Base-by-base conservation (phyloP, 495 filamentous ascomycete species). In the Tuber microsphaerosporum region DNA sequence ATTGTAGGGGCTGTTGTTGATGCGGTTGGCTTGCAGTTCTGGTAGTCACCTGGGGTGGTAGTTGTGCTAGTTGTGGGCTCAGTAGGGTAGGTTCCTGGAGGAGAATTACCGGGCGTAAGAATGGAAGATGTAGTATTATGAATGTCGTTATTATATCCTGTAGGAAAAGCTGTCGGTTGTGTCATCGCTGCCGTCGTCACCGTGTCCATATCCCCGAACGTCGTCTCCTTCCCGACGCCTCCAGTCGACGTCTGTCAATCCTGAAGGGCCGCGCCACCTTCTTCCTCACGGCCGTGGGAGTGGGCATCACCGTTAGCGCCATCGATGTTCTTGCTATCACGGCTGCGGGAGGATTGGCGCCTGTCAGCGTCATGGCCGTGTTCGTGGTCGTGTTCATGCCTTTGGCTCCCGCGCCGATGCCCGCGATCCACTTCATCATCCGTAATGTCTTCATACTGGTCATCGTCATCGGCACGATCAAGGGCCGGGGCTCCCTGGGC, bases 371-470 rank as follows among this genome's bases (percentile, higher is more conserved):
- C 69, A 56, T 72, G 51, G 12, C 71, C 19, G 17, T 17, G 73
- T 45, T 69, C 76, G 46, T 34, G 37, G 22, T 39, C 44, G 16
- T 65, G 69, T 5, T 73, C 74, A 39, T 74, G 70, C 20, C 70
- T 51, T 2, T n/a, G n/a, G 65, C 71, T 73, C 16, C 74, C 70
- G 26, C 74, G 74, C 12, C 41, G 70, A 8, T 41, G 34, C 20
- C 42, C 17, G 19, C 42, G 79, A 20, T 81, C 56, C 2, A 56
- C 81, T 56, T 86, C 86, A 46, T 89, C 88, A 69, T 91, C 90
- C 0, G 75, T 74, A 39, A 83, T 77, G 34, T 83, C 81, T 37
- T 88, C 88, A 71, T 89, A 88, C 65, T 90, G 90, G 17, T 90
- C 89, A 26, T 90, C 89, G 44, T 90, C 86, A 75, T 86, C 87